phyloP scores from a whole-genome alignment of 352 stramenopile species.

The Globisporangium radiosum region DNA sequence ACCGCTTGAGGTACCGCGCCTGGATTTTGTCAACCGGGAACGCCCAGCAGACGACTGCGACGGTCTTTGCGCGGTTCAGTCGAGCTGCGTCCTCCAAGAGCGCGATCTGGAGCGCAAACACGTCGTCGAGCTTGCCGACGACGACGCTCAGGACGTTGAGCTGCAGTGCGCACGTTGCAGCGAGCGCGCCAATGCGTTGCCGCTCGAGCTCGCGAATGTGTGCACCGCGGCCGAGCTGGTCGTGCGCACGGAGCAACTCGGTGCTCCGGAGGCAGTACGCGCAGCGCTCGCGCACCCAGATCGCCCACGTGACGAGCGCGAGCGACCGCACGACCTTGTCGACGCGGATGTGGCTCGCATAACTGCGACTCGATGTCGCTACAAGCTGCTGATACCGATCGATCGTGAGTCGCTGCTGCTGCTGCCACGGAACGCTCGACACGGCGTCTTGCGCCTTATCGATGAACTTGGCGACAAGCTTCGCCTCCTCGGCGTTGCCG shows the following conservation, averaged over 20 bases:
- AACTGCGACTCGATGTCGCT: background rate
- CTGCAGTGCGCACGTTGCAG: conserved; percentile 34
- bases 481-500: conserved; percentile 8
- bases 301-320: conserved; percentile 21
- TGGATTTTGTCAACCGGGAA: conserved; percentile 22
- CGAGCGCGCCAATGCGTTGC: conserved; percentile 14
- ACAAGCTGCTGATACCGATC: conserved; percentile 2
- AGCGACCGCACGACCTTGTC: conserved; percentile 25
- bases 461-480: conserved; percentile 12
- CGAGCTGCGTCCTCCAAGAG: conserved; percentile 27
- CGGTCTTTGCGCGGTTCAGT: conserved; percentile 20
- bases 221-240: background rate
- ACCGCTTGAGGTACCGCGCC: conserved; percentile 27
- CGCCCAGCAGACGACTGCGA: conserved; percentile 22
- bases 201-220: background rate
- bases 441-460: conserved; percentile 7
- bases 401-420: conserved; percentile 2
- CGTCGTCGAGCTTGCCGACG: conserved; percentile 16
- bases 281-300: conserved; percentile 37
- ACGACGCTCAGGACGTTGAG: conserved; percentile 21
- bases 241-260: conserved; percentile 9
- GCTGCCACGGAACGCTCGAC: conserved; percentile 5
- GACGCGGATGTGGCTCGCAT: conserved; percentile 5
- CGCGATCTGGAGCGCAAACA: conserved; percentile 24
- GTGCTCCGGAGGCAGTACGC: conserved; percentile 18